phyloP scores from a whole-genome alignment of 192 early-diverging fungal species.

The Lobosporangium transversale region DNA sequence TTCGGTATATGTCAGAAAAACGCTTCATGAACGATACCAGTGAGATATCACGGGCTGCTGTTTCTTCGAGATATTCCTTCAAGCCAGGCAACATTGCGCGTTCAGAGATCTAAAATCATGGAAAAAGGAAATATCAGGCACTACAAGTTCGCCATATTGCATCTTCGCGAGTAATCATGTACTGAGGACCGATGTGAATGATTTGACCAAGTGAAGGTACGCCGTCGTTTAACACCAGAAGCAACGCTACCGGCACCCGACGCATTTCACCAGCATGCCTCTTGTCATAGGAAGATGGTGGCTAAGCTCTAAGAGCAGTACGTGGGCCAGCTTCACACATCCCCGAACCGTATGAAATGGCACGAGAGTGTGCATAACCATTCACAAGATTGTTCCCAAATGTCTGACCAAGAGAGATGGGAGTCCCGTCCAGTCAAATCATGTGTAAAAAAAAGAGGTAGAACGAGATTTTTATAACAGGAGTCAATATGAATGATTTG shows the following conservation, averaged over 20 bases:
- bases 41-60: constrained; percentile 21
- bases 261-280: constrained; percentile 39
- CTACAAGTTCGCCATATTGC: constrained; percentile 15
- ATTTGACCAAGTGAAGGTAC: constrained; percentile 49
- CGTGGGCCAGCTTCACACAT: constrained; percentile 47
- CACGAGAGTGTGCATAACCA: constrained; percentile 22
- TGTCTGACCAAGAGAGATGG: constrained; percentile 45
- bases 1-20: constrained; percentile 33
- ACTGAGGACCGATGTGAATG: constrained; percentile 14
- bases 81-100: constrained; percentile 26
- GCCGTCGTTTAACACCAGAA: constrained; percentile 37
- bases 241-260: constrained; percentile 42
- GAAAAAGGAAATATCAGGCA: constrained; percentile 19
- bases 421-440: constrained; percentile 46
- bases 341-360: constrained; percentile 20
- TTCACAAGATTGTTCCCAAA: constrained; percentile 46
- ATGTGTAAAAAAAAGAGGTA: too few relatives aligned
- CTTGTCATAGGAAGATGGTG: constrained; percentile 39
- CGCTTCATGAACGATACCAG: constrained; percentile 31
- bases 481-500: constrained; percentile 20
- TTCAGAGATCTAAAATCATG: constrained; percentile 11
- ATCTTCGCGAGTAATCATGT: constrained; percentile 20
- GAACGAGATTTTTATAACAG: too few relatives aligned
- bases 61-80: constrained; percentile 26
- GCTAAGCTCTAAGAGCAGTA: constrained; percentile 46